Percentiles rank a stretch among this genome's conserved stretches.
Evolutionary conservation across 2,329 filamentous ascomycete genomes (phyloP).

Genomic region (Colletotrichum sp.): DNA sequence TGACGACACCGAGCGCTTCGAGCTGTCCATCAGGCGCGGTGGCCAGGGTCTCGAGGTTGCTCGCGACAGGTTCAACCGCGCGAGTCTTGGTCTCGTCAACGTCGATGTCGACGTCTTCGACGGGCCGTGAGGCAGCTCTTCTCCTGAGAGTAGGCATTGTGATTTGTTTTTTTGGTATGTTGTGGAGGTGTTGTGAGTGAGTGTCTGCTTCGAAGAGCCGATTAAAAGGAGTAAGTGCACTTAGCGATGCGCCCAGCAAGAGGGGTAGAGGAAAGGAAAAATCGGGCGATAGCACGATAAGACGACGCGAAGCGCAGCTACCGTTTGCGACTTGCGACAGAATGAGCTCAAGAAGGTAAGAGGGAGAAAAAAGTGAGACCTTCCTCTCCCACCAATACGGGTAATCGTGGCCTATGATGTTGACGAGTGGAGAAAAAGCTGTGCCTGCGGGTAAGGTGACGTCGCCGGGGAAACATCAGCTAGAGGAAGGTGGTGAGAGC

Average conservation of each 20-base stretch:
- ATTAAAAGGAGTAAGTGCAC: not conserved
- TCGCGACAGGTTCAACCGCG: constrained; percentile 21
- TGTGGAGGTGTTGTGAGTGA: not conserved
- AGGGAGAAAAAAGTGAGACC: constrained; percentile 7
- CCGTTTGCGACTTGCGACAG: constrained; percentile 18
- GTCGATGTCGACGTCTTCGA: constrained; percentile 8
- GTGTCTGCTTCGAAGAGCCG: not conserved
- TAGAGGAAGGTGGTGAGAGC: constrained; percentile 9
- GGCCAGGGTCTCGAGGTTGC: constrained; percentile 18
- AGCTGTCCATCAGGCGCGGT: constrained; percentile 14
- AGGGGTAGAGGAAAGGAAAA: not conserved
- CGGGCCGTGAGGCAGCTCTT: constrained; percentile 1
- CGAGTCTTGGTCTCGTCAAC: constrained; percentile 16
- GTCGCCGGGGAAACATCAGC: constrained; percentile 24
- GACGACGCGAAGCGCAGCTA: not conserved
- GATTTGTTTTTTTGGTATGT: not conserved
- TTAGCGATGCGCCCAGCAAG: not conserved
- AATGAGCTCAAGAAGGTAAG: constrained; percentile 3
- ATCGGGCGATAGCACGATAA: not conserved
- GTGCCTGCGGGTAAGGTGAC: constrained; percentile 18
- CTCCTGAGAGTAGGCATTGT: constrained; percentile 20
- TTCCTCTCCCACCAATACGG: not conserved
- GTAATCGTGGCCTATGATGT: constrained; percentile 13
- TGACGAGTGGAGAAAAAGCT: constrained; percentile 15
- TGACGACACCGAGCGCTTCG: constrained; percentile 21